These are phyloP conservation scores for Boletellus sp. DNA, from an alignment of 768 basidiomycete species.

Conservation along the genomic window DNA sequence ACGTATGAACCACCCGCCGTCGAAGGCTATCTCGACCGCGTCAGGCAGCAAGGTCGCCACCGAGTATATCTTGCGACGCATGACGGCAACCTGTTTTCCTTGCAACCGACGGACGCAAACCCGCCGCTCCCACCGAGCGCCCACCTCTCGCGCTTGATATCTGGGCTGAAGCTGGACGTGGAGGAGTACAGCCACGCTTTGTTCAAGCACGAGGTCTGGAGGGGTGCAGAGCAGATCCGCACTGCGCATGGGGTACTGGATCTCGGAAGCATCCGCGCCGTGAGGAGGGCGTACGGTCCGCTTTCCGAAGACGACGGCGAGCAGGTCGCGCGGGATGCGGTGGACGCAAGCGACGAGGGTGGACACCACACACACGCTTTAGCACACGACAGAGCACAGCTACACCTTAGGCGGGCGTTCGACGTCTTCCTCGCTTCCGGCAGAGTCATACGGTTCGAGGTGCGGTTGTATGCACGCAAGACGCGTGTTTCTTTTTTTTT, in stretches of 20 bases:
- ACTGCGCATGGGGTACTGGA: constrained; percentile 68
- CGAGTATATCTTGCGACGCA: constrained; percentile 69
- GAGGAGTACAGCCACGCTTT: constrained; percentile 34
- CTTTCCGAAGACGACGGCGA: constrained; percentile 29
- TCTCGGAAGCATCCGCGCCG: constrained; percentile 60
- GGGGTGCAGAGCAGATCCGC: constrained; percentile 63
- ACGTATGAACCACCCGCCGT: constrained; percentile 75
- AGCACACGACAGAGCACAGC: constrained; percentile 38
- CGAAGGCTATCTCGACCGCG: constrained; percentile 82
- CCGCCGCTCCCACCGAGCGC: constrained; percentile 69
- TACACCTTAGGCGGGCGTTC: constrained; percentile 67
- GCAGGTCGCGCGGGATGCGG: constrained; percentile 24
- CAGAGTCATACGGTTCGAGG: constrained; percentile 73
- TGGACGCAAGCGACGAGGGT: constrained; percentile 63
- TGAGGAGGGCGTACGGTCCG: constrained; percentile 50
- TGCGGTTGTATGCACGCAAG: constrained; percentile 31
- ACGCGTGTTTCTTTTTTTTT: neutral
- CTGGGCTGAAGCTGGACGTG: constrained; percentile 25
- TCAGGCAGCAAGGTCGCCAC: constrained; percentile 56
- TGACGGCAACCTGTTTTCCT: constrained; percentile 66
- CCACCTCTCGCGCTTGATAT: constrained; percentile 30
- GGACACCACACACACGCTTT: constrained; percentile 52
- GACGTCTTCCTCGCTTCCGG: constrained; percentile 73
- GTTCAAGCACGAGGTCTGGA: constrained; percentile 50
- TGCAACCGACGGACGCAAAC: constrained; percentile 49